phyloP scores from a whole-genome alignment of 768 basidiomycete genomes.

The Phanerochaete carnosa region DNA sequence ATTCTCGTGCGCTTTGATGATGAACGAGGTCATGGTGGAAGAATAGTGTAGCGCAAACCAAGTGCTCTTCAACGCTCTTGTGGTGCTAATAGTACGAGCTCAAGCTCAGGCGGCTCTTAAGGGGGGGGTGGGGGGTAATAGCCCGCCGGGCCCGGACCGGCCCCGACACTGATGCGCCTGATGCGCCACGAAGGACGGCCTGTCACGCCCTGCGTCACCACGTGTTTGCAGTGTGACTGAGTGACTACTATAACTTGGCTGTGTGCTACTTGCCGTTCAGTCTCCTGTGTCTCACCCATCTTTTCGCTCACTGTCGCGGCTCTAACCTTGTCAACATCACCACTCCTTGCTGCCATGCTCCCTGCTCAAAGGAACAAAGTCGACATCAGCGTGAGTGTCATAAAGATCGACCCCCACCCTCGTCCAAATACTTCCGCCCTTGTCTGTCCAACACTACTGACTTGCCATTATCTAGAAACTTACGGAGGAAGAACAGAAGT shows the following conservation, averaged over 20 bases:
- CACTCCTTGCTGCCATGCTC: constrained; percentile 45
- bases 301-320: not conserved
- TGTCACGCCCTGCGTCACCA: constrained; percentile 6
- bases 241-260: constrained; percentile 4
- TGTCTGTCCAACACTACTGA: not conserved
- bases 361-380: constrained; percentile 86
- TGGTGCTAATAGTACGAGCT: no score
- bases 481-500: constrained; percentile 87
- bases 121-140: not conserved
- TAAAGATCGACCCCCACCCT: constrained; percentile 11
- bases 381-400: constrained; percentile 77
- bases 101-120: no score
- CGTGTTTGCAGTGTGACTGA: constrained; percentile 1
- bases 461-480: constrained; percentile 50
- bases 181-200: constrained; percentile 2
- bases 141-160: not conserved
- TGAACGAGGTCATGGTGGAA: constrained; percentile 63
- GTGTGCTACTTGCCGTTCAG: not conserved
- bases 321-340: no score
- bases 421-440: not conserved
- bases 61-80: no score
- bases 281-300: not conserved
- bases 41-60: not conserved
- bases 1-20: constrained; percentile 58
- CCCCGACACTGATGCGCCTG: not conserved